Evolutionary conservation across 352 stramenopile genomes (phyloP).

Genomic region (Phytophthora fragariae): DNA sequence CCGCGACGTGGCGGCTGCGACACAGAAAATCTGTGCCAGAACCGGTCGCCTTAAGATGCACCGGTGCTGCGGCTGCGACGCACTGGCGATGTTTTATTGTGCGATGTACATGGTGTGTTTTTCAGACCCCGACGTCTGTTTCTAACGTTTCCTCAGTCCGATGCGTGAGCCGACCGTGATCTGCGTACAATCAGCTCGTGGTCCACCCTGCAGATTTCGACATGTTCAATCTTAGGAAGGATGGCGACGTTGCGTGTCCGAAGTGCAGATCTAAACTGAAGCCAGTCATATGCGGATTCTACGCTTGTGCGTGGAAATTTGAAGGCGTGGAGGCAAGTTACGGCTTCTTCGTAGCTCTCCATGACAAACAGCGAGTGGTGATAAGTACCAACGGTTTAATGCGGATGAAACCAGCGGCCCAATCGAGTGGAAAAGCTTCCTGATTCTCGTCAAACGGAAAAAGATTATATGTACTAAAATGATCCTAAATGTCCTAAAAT

Average conservation of each 20-base stretch:
- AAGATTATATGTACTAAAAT: too few species aligned
- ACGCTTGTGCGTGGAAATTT: slow-evolving; percentile 48
- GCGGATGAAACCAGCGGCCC: slow-evolving; percentile 19
- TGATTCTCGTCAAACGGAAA: slow-evolving; percentile 20
- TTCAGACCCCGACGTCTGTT: too few species aligned
- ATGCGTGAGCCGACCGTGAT: slow-evolving; percentile 20
- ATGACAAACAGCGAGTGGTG: slow-evolving; percentile 24
- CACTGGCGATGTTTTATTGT: too few species aligned
- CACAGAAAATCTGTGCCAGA: too few species aligned
- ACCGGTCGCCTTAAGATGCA: too few species aligned
- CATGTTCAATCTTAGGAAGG: slow-evolving; percentile 26
- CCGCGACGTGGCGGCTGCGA: too few species aligned
- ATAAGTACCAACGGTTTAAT: slow-evolving; percentile 36
- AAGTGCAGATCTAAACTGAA: slow-evolving; percentile 16
- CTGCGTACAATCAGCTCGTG: slow-evolving; percentile 21
- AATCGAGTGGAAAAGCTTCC: slow-evolving; percentile 32
- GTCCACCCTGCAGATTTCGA: slow-evolving; percentile 17
- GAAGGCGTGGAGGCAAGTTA: slow-evolving; percentile 23
- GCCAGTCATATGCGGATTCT: slow-evolving; percentile 36
- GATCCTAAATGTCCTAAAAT: too few species aligned
- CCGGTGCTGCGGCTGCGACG: too few species aligned
- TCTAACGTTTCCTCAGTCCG: slow-evolving; percentile 1
- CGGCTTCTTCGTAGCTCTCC: slow-evolving; percentile 17
- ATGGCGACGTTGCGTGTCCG: slow-evolving; percentile 20
- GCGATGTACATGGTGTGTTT: too few species aligned